phyloP scores from a whole-genome alignment of 176 grass and related monocot genomes.

The Zoysia pacifica region DNA sequence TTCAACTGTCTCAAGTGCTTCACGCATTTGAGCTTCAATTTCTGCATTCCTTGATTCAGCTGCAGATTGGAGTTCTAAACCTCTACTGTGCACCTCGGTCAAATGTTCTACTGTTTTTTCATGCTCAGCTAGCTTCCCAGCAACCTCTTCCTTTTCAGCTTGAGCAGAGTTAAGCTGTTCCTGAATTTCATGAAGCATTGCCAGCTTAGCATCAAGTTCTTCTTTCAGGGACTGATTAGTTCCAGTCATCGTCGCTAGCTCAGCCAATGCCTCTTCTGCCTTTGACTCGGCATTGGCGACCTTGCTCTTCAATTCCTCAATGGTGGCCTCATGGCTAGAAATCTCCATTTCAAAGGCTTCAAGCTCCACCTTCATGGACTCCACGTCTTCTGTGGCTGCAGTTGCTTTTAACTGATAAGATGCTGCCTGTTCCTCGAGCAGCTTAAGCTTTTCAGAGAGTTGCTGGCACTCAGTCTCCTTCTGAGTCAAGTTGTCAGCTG shows the following conservation, averaged over 20 bases:
- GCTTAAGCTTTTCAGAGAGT: slow-evolving; percentile 59
- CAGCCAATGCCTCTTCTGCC: slow-evolving; percentile 52
- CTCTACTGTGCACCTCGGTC: slow-evolving; percentile 53
- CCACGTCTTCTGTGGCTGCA: slow-evolving; percentile 57
- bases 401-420: slow-evolving; percentile 57
- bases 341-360: slow-evolving; percentile 75
- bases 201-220: slow-evolving; percentile 63
- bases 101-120: slow-evolving; percentile 53
- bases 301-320: slow-evolving; percentile 61
- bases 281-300: slow-evolving; percentile 56
- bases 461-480: slow-evolving; percentile 61
- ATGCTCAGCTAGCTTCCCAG: slow-evolving; percentile 47
- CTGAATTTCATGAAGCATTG: slow-evolving; percentile 59
- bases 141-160: slow-evolving; percentile 56
- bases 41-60: slow-evolving; percentile 55
- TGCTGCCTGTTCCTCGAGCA: slow-evolving; percentile 51
- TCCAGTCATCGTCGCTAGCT: slow-evolving; percentile 45
- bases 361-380: slow-evolving; percentile 73
- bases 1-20: slow-evolving; percentile 47
- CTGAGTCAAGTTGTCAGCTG: slow-evolving; percentile 47
- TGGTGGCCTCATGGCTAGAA: slow-evolving; percentile 54
- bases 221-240: slow-evolving; percentile 58
- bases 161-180: slow-evolving; percentile 56
- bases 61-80: slow-evolving; percentile 53
- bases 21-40: slow-evolving; percentile 53